Evolutionary conservation across 2,329 filamentous ascomycete species (phyloP).

Genomic region (Diaporthe aspalathi): DNA sequence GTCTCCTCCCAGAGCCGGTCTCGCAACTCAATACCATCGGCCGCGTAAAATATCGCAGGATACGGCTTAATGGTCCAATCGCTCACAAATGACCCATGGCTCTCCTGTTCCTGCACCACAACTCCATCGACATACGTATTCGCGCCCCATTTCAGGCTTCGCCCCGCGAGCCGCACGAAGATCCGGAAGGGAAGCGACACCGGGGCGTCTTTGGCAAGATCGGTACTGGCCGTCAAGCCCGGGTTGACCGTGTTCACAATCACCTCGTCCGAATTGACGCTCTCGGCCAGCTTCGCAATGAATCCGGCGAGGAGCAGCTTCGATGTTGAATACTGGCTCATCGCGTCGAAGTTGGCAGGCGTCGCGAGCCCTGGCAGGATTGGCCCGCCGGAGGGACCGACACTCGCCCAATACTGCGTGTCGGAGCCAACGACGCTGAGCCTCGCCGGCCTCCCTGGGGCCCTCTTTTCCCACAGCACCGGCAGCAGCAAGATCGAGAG

Average conservation of each 20-base stretch:
- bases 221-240: slow-evolving; percentile 37
- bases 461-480: neutral
- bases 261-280: slow-evolving; percentile 49
- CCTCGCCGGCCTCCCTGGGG: slow-evolving; percentile 5
- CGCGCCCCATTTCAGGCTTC: slow-evolving; percentile 51
- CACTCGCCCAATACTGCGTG: neutral
- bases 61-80: slow-evolving; percentile 59
- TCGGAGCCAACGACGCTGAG: slow-evolving; percentile 4
- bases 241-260: slow-evolving; percentile 53
- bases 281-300: slow-evolving; percentile 49
- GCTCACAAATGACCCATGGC: slow-evolving; percentile 63
- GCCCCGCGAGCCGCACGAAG: neutral
- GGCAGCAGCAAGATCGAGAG: slow-evolving; percentile 14
- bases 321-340: neutral
- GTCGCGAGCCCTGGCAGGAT: neutral
- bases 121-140: slow-evolving; percentile 60
- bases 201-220: neutral
- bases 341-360: neutral
- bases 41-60: neutral
- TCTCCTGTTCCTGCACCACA: slow-evolving; percentile 58
- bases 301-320: slow-evolving; percentile 20
- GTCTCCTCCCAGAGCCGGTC: slow-evolving; percentile 34
- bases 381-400: neutral
- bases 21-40: neutral
- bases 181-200: neutral